Percentiles rank a stretch among this genome's conserved stretches.
Evolutionary conservation across 2,329 filamentous ascomycete genomes (phyloP).

Genomic region (Fusarium falciforme): DNA sequence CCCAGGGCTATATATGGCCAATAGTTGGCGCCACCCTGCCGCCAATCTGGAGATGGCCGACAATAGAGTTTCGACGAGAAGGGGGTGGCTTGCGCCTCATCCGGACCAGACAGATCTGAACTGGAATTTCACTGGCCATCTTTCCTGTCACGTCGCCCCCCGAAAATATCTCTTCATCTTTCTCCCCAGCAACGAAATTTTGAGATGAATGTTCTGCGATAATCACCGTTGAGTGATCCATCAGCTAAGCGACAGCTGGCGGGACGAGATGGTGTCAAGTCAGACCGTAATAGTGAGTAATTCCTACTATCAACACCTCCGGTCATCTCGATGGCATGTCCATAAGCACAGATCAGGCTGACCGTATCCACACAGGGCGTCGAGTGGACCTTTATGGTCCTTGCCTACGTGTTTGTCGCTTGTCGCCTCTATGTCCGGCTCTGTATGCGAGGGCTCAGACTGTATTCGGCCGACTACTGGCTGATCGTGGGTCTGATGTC

Average conservation of each 20-base stretch:
- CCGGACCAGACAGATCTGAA: background rate
- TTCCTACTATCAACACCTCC: no score
- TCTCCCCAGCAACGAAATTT: background rate
- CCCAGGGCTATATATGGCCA: background rate
- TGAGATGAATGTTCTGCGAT: background rate
- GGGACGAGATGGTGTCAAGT: slow-evolving; percentile 1
- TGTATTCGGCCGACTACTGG: background rate
- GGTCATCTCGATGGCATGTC: background rate
- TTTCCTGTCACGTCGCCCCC: background rate
- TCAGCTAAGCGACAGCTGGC: background rate
- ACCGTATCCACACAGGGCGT: background rate
- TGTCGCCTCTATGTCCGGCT: background rate
- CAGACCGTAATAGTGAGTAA: background rate
- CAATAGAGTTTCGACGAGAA: background rate
- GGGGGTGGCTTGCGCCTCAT: background rate
- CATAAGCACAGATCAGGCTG: background rate
- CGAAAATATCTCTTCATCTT: background rate
- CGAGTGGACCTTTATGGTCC: slow-evolving; percentile 1
- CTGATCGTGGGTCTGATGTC: background rate
- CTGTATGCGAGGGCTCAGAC: background rate
- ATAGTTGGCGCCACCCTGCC: background rate
- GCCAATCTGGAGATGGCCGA: background rate
- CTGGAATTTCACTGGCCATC: background rate
- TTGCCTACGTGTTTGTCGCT: background rate
- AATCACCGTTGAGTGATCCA: background rate